Evolutionary conservation across 2,329 filamentous ascomycete genomes (phyloP), one percentile per base, ranked within the genome.

Genomic region (Alternaria novae-zelandiae): DNA sequence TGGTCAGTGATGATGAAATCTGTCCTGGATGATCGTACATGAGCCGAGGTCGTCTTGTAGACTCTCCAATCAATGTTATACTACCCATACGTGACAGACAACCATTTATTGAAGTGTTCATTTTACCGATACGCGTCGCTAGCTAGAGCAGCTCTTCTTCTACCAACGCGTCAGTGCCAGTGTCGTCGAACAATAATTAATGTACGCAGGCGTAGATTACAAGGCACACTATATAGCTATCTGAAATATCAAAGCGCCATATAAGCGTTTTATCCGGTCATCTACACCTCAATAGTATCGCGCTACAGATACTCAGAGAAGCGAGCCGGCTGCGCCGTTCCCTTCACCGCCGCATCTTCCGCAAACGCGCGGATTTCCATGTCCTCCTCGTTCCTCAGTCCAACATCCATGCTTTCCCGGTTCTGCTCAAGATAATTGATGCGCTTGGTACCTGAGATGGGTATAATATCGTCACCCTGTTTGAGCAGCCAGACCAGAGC

Each of bases 1-100:
- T 2, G 43, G n/a, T 36, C 12, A 11, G 6, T 23, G 6, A 41
- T 8, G 20, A n/a, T 17, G 0, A 3, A 1, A 10, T 1, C 3
- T 41, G 36, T 11, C 15, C 5, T 41, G 0, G 0, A 11, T 41
- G 9, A 10, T 17, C 36, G 17, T 41, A 9, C 17, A 17, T 6
- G 36, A 15, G 36, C 36, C 36, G n/a, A 17, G 36, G 5, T 17
- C n/a, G 9, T 41, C n/a, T 41, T 17, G n/a, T 41, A 3, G 6
- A 41, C 8, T 17, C 6, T 41, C n/a, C 36, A 17, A 41, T 41
- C 4, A 10, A 11, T 17, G 5, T 17, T 5, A 41, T 41, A 17
- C 36, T 17, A 41, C 36, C 36, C 36, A 41, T 41, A 41, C 1
- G n/a, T 8, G 36, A 6, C 36, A 41, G 36, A 41, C 36, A 17